Evolutionary conservation across 352 stramenopile genomes (phyloP).

Genomic region (Globisporangium echinulatum): DNA sequence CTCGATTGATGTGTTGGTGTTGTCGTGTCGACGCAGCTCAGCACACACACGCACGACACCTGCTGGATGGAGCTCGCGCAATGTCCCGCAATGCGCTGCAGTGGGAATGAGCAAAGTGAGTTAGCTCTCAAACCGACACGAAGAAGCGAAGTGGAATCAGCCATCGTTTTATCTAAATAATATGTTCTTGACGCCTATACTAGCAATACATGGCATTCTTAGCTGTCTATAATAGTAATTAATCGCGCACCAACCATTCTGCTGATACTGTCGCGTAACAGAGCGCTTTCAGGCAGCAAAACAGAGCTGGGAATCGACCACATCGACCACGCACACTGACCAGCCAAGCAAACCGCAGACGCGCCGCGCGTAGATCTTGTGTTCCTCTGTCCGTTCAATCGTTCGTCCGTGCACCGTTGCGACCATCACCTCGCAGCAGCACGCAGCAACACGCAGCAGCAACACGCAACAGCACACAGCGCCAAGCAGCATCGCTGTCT

Average conservation of each 20-base stretch:
- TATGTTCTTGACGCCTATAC: too few species aligned
- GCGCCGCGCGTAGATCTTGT: neutral
- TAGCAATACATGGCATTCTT: too few species aligned
- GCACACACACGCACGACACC: too few species aligned
- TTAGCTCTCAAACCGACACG: neutral
- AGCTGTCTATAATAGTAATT: neutral
- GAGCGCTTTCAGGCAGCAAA: neutral
- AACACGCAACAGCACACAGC: neutral
- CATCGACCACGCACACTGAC: neutral
- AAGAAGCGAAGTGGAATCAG: neutral
- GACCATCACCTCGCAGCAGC: neutral
- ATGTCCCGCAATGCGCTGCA: neutral
- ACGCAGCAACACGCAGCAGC: neutral
- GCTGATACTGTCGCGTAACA: constrained; percentile 1
- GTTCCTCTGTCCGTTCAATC: neutral
- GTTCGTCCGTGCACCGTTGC: neutral
- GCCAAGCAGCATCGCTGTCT: neutral
- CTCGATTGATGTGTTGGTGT: neutral
- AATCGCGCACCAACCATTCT: constrained; percentile 1
- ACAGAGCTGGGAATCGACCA: neutral
- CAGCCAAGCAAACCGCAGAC: neutral
- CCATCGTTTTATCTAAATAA: neutral
- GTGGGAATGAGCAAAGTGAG: neutral
- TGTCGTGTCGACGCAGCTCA: neutral
- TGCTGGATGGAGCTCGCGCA: neutral